Evolutionary conservation across 2,329 filamentous ascomycete species (phyloP).

Genomic region (Aspergillus clavatus): DNA sequence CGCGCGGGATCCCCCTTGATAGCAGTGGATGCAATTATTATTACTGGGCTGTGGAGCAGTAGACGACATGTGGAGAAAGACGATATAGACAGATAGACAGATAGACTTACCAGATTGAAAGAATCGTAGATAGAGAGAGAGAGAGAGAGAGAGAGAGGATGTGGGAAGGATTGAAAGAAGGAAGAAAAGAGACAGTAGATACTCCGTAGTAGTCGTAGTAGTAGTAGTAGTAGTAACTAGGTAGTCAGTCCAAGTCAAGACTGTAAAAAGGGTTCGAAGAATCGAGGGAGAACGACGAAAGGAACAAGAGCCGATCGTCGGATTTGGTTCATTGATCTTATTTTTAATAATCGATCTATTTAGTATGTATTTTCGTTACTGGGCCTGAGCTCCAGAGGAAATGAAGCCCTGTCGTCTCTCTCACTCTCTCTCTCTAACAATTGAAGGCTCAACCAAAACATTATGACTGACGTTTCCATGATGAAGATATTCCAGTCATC

Average conservation of each 20-base stretch:
- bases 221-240: too few species aligned
- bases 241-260: too few species aligned
- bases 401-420: too few species aligned
- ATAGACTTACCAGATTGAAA: too few species aligned
- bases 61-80: too few species aligned
- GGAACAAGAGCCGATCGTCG: background rate
- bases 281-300: constrained; percentile 6
- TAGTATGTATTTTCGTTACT: too few species aligned
- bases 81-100: background rate
- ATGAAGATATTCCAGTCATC: too few species aligned
- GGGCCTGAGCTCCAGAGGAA: background rate
- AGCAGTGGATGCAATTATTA: background rate
- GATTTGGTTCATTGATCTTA: too few species aligned
- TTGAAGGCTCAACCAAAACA: too few species aligned
- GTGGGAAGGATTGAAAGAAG: too few species aligned
- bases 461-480: too few species aligned
- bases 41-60: background rate
- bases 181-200: constrained; percentile 4
- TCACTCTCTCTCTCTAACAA: too few species aligned
- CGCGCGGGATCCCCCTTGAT: background rate
- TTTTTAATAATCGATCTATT: constrained; percentile 2
- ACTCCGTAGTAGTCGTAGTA: background rate
- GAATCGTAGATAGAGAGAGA: background rate
- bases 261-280: constrained; percentile 2
- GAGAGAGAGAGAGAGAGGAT: background rate